Evolutionary conservation across 1,284 basidiomycete species (phyloP), one percentile per base, ranked within the genome.

Genomic region (Cutaneotrichosporon sp.): DNA sequence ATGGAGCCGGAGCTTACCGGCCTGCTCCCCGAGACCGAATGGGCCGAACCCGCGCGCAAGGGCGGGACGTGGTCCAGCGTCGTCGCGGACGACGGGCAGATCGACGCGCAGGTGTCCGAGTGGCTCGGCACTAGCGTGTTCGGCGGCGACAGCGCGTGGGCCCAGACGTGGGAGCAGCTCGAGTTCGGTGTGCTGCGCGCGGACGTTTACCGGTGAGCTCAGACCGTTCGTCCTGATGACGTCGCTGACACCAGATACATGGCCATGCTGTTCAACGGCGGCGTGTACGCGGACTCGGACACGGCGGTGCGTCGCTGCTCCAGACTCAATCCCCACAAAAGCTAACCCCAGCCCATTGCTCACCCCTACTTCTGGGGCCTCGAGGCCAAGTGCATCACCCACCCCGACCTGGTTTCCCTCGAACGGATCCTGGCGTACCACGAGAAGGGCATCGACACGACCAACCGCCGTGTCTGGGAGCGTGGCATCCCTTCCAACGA

Each of bases 211-310:
- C 64, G 71, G 69, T 75, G 49, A 45, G 70, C 53, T 22, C 8
- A 9, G 29, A 29, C 5, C 29, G 5, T 29, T 4, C 2, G 13
- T 46, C 18, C 24, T 52, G 42, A 27, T 36, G 54, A 31, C 16
- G n/a, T 14, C 4, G 22, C 63, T 64, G 59, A 67, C 45, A 4
- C 6, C 55, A 71, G 71, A 34, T 73, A 71, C 54, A 59, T 71
- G 43, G 63, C 69, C 10, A 66, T 76, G 67, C 60, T 77, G 7
- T 68, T 70, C 14, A 66, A 68, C 36, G 75, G 75, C 4, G 74
- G 73, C 2, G 66, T 76, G 14, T 76, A 73, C 33, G 69, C 75
- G 0, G 73, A 74, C 54, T 70, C 70, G 25, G 74, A 77, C 61
- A 74, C 71, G 2, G 63, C 68, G 50, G 72, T 72, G 38, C 47